Evolutionary conservation across 2,329 filamentous ascomycete genomes (phyloP).

Genomic region (Cladophialophora exuberans): DNA sequence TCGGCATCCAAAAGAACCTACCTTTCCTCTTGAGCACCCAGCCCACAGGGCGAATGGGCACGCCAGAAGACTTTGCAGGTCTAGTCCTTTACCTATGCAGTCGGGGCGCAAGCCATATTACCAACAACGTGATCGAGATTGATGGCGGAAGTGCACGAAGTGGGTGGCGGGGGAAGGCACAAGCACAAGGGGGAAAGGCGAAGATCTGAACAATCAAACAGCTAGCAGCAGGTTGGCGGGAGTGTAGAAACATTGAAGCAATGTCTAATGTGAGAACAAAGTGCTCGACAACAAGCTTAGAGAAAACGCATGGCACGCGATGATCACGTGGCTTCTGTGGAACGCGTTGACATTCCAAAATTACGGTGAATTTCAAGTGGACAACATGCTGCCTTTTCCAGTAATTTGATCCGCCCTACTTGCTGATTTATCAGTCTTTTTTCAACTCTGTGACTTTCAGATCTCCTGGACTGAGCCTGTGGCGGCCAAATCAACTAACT

Average conservation of each 20-base stretch:
- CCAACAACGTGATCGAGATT: constrained; percentile 49
- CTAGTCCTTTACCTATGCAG: constrained; percentile 50
- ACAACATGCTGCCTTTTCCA: too few species aligned
- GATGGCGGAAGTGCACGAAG: constrained; percentile 51
- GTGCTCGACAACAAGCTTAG: too few species aligned
- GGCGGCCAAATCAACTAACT: background rate
- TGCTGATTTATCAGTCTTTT: too few species aligned
- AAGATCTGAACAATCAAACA: constrained; percentile 27
- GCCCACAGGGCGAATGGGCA: constrained; percentile 53
- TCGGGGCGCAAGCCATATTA: constrained; percentile 47
- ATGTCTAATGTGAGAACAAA: too few species aligned
- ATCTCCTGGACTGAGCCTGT: background rate
- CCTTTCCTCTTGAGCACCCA: constrained; percentile 52
- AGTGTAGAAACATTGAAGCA: too few species aligned
- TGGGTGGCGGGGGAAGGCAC: constrained; percentile 44
- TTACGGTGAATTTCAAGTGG: too few species aligned
- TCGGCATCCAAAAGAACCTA: constrained; percentile 53
- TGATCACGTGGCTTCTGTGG: too few species aligned
- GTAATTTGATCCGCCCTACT: too few species aligned
- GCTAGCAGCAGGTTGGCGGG: too few species aligned
- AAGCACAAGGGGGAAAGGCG: too few species aligned
- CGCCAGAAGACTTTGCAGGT: constrained; percentile 53
- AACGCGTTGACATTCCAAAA: too few species aligned
- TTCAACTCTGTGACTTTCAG: background rate
- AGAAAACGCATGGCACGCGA: too few species aligned